Percentiles rank a stretch among this genome's conserved stretches.
These are phyloP conservation scores for Lactifluus piperatus DNA, from an alignment of 768 basidiomycete genomes.

Conservation along the genomic window DNA sequence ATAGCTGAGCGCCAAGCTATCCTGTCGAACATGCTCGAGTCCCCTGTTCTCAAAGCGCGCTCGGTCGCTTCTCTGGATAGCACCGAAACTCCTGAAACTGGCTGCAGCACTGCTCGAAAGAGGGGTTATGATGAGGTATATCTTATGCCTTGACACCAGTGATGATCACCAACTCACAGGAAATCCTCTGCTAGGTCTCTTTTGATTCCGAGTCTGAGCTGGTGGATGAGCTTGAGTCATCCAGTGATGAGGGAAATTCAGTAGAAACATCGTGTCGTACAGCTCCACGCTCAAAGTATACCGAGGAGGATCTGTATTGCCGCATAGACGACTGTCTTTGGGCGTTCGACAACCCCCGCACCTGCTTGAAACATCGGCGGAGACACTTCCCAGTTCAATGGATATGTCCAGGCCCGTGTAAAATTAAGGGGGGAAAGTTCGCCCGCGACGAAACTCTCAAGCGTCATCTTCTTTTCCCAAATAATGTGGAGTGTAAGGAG, in stretches of 20 bases:
- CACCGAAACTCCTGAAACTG: neutral
- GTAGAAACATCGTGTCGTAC: neutral
- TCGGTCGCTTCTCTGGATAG: neutral
- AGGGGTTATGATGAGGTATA: conserved; percentile 1
- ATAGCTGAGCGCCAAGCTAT: neutral
- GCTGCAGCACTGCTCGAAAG: neutral
- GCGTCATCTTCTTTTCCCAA: neutral
- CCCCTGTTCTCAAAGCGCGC: neutral
- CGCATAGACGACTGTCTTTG: neutral
- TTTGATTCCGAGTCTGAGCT: neutral
- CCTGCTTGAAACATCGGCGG: neutral
- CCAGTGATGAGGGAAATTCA: neutral
- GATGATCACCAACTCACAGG: neutral
- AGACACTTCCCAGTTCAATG: neutral
- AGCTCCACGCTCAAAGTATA: neutral
- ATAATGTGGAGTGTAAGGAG: neutral
- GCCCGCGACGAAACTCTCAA: neutral
- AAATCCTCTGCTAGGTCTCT: neutral
- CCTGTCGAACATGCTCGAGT: neutral
- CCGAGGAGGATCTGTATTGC: conserved; percentile 4
- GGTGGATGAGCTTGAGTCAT: neutral
- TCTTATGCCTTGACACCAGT: neutral
- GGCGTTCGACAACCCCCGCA: neutral
- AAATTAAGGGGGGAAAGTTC: neutral
- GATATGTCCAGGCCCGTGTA: neutral